Percentiles rank a stretch among this genome's conserved stretches.
These are phyloP conservation scores for Tetracladium maxilliforme DNA, from an alignment of 2,329 filamentous ascomycete genomes.

Conservation along the genomic window DNA sequence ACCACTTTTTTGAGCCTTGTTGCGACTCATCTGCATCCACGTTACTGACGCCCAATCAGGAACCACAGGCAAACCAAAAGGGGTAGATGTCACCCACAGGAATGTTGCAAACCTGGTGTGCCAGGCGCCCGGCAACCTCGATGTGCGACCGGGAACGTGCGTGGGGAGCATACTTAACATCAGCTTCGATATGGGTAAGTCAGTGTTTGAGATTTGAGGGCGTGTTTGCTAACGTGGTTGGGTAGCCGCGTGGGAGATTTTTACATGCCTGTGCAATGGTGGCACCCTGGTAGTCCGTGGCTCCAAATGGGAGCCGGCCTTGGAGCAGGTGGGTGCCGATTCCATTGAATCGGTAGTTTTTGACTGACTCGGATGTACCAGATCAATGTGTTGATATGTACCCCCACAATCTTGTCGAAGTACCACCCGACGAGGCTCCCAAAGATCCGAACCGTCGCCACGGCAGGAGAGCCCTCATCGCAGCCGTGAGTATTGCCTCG, in stretches of 20 bases:
- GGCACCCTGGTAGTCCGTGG: constrained; percentile 38
- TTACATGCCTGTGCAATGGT: constrained; percentile 39
- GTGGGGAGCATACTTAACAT: constrained; percentile 42
- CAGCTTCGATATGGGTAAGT: constrained; percentile 45
- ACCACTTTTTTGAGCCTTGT: too few relatives aligned
- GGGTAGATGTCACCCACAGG: constrained; percentile 39
- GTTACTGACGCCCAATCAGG: constrained; percentile 8
- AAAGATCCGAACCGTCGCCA: constrained; percentile 34
- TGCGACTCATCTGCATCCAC: too few relatives aligned
- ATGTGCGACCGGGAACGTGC: constrained; percentile 29
- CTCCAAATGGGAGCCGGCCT: constrained; percentile 28
- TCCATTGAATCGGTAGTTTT: too few relatives aligned
- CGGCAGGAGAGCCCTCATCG: constrained; percentile 37
- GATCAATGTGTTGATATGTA: constrained; percentile 38
- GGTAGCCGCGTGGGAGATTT: constrained; percentile 45
- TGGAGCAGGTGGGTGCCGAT: constrained; percentile 26
- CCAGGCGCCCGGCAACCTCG: constrained; percentile 32
- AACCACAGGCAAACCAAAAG: constrained; percentile 42
- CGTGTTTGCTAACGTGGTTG: too few relatives aligned
- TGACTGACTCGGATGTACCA: too few relatives aligned
- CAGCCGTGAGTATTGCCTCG: constrained; percentile 18
- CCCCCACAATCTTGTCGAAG: constrained; percentile 36
- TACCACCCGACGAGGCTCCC: constrained; percentile 29
- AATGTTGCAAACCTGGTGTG: constrained; percentile 41
- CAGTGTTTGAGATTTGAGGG: too few relatives aligned